These are phyloP conservation scores for Trichoderma oligosporum DNA, from an alignment of 2,329 filamentous ascomycete species.

Conservation along the genomic window DNA sequence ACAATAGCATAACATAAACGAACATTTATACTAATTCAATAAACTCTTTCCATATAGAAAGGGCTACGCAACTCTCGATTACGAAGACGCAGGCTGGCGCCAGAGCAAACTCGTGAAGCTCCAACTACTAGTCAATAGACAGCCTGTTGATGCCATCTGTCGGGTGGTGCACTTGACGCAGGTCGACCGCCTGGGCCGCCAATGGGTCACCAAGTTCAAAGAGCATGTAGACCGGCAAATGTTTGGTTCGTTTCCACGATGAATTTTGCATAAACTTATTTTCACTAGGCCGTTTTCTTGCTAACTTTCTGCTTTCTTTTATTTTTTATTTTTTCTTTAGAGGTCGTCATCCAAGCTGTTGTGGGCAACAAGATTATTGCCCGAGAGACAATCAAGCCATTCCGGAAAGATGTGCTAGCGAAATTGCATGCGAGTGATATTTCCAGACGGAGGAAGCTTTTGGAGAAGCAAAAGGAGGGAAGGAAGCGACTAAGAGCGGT, in stretches of 20 bases:
- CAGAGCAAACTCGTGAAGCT: constrained; percentile 79
- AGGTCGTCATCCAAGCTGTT: constrained; percentile 90
- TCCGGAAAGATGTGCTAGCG: constrained; percentile 87
- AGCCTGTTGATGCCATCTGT: constrained; percentile 90
- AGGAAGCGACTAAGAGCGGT: constrained; percentile 80
- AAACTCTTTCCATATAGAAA: constrained; percentile 46
- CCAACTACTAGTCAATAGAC: constrained; percentile 89
- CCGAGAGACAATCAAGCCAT: constrained; percentile 92
- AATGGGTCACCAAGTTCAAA: constrained; percentile 95
- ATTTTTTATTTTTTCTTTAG: constrained; percentile 35
- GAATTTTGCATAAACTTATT: constrained; percentile 13
- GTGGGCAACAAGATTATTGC: constrained; percentile 80
- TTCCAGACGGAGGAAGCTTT: constrained; percentile 72
- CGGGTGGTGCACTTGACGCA: constrained; percentile 82
- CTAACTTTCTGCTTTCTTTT: neutral
- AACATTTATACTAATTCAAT: too few relatives aligned
- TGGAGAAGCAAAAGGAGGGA: constrained; percentile 97
- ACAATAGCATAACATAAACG: neutral
- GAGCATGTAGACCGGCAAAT: constrained; percentile 94
- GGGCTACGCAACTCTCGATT: constrained; percentile 93
- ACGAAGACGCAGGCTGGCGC: constrained; percentile 90
- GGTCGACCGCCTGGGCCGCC: constrained; percentile 71
- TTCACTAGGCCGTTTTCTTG: neutral
- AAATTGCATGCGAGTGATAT: constrained; percentile 93
- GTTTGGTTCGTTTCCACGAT: constrained; percentile 55